Conservation (phyloP, 495 filamentous ascomycete genomes). For the Xylaria nigripes region DNA sequence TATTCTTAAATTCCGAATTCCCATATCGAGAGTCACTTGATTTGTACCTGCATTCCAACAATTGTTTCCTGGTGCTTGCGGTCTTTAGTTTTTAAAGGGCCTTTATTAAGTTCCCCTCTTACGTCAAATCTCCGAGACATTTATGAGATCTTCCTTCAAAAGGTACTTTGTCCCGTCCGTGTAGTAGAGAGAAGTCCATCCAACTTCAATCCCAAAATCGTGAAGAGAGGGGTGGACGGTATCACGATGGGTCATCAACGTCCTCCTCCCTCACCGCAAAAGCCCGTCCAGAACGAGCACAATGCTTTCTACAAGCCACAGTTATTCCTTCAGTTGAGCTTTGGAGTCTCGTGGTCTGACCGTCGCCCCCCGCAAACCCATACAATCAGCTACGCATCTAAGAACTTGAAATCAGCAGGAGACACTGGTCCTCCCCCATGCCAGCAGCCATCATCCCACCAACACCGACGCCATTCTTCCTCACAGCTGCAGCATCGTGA, state of each 20-base stretch:
- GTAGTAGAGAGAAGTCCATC: neutral
- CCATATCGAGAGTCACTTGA: no score
- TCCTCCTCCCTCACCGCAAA: slow-evolving; percentile 12
- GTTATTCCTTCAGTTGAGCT: slow-evolving; percentile 39
- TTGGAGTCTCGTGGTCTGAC: slow-evolving; percentile 36
- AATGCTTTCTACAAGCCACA: slow-evolving; percentile 27
- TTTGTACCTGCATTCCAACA: no score
- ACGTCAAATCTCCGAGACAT: no score
- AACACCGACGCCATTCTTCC: slow-evolving; percentile 19
- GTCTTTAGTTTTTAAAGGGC: no score
- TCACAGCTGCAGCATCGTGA: slow-evolving; percentile 10
- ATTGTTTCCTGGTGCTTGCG: no score
- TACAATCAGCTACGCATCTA: slow-evolving; percentile 37
- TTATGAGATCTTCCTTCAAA: no score
- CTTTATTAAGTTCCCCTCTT: no score
- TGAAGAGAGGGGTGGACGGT: neutral
- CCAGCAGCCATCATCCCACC: slow-evolving; percentile 24
- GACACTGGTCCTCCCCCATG: slow-evolving; percentile 32
- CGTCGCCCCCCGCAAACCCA: slow-evolving; percentile 32
- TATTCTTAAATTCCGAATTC: no score
- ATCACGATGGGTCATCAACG: slow-evolving; percentile 26
- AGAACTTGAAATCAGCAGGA: slow-evolving; percentile 29
- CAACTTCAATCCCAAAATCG: neutral
- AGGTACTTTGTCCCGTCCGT: no score
- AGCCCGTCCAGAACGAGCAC: slow-evolving; percentile 16